Conservation (phyloP, 2,329 filamentous ascomycete species). For the Ophiostoma sp. region DNA sequence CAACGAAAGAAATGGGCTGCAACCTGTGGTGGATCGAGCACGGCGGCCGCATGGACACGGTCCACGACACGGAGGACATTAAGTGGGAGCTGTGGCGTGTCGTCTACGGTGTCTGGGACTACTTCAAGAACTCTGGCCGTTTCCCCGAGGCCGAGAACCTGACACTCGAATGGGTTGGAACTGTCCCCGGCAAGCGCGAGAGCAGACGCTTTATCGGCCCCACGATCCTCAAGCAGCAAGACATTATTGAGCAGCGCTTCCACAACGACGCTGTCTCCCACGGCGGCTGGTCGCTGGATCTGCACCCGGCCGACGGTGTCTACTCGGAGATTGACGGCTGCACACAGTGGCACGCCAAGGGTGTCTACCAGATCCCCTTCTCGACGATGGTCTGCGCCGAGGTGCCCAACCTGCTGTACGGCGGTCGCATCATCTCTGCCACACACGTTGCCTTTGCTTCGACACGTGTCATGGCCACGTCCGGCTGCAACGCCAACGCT, state of each 20-base stretch:
- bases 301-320: conserved; percentile 34
- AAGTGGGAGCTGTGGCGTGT: conserved; percentile 36
- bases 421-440: conserved; percentile 33
- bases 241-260: conserved; percentile 34
- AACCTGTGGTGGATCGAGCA: conserved; percentile 36
- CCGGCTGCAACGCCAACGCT: conserved; percentile 33
- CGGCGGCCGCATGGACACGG: conserved; percentile 33
- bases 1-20: conserved; percentile 34
- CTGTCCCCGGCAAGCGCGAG: conserved; percentile 34
- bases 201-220: conserved; percentile 33
- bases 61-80: conserved; percentile 35
- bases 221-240: conserved; percentile 33
- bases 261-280: conserved; percentile 33
- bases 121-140: conserved; percentile 34
- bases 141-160: conserved; percentile 34
- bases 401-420: conserved; percentile 34
- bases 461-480: conserved; percentile 34
- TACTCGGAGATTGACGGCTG: conserved; percentile 35
- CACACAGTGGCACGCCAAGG: conserved; percentile 34
- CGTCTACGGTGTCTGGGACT: conserved; percentile 34
- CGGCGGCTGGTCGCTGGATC: conserved; percentile 34
- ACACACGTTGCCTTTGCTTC: conserved; percentile 34
- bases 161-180: conserved; percentile 34
- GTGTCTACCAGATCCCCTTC: conserved; percentile 34
- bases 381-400: conserved; percentile 34